These are phyloP conservation scores for Lactifluus pinguis DNA, from an alignment of 768 basidiomycete genomes.

Conservation along the genomic window DNA sequence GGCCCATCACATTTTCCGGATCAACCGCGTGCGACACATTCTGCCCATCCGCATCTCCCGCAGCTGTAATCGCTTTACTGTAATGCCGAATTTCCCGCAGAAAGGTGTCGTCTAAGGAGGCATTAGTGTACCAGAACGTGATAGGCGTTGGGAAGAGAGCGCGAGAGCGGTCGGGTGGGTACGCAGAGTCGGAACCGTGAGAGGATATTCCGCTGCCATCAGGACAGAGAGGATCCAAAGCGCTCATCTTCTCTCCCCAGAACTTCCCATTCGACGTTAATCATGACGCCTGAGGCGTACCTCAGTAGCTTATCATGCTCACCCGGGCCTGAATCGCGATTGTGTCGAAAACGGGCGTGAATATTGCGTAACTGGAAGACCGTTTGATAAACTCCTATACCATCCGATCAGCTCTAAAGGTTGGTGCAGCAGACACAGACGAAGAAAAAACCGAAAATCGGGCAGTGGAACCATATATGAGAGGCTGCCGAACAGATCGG, in stretches of 20 bases:
- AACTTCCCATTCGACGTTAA: neutral
- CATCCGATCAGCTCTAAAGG: neutral
- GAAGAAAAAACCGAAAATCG: neutral
- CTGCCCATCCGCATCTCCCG: constrained; percentile 19
- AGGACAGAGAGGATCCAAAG: neutral
- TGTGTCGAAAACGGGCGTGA: neutral
- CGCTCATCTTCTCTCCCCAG: neutral
- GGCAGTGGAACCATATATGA: neutral
- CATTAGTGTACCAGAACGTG: neutral
- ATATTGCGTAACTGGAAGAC: neutral
- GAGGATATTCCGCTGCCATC: neutral
- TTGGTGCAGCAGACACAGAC: neutral
- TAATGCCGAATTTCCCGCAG: constrained; percentile 28
- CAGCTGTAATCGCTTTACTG: neutral
- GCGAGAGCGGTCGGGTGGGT: constrained; percentile 9
- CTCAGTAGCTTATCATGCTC: neutral
- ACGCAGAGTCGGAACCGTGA: constrained; percentile 11
- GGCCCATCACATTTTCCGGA: constrained; percentile 20
- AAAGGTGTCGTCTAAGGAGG: constrained; percentile 33
- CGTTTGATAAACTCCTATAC: neutral
- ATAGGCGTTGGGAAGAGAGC: neutral
- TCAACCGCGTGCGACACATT: constrained; percentile 14
- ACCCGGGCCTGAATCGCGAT: neutral
- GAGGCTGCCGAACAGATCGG: neutral
- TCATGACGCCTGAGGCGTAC: neutral